Base-by-base conservation (phyloP, 768 basidiomycete species). In the Coprinopsis sp. region DNA sequence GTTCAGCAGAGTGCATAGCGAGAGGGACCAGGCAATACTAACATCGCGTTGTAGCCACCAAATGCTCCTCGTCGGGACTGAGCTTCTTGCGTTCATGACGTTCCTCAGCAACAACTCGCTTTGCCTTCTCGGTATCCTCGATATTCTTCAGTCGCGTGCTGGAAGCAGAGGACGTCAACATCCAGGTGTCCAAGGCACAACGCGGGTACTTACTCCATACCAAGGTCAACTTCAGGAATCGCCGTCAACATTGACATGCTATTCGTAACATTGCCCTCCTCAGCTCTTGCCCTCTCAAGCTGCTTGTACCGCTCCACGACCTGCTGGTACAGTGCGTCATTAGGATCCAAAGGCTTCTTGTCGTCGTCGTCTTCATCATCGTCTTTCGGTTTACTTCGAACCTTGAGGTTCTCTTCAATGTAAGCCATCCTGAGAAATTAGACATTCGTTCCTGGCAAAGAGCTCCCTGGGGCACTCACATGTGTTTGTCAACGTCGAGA, bases 401-500 rank as follows among this genome's bases (percentile, higher is more conserved):
- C 76, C 61, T 78, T 84, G 51, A 99, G 71, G 62, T 96, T 97
- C 58, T 89, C 82, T 57, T 98, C 96, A 40, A 99, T 98, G 59
- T 95, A 98, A 2, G 87, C 91, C 88, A 97, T 92, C 95, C 93
- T 94, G 54, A 4, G 27, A 33, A 39, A 16, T 28, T 11, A 38
- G 45, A 27, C 36, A 23, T 13, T 11, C 41, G 25, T 23, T 22
- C 5, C 27, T 21, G 28, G 25, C 16, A 30, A 28, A n/a, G 23
- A 4, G 33, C 22, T 42, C 33, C 18, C 12, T n/a, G 1, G 36
- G 7, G 27, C 19, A 70, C 89, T 41, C 47, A 93, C 95, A 98
- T 98, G 59, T 98, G 96, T 60, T 97, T 98, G 69, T 99, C 95
- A 21, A 96, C 93, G 60, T 97, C 95, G 18, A 97, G 75, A 1